phyloP scores from a whole-genome alignment of 192 early-diverging fungal species.

The Chytriomyces hyalinus region DNA sequence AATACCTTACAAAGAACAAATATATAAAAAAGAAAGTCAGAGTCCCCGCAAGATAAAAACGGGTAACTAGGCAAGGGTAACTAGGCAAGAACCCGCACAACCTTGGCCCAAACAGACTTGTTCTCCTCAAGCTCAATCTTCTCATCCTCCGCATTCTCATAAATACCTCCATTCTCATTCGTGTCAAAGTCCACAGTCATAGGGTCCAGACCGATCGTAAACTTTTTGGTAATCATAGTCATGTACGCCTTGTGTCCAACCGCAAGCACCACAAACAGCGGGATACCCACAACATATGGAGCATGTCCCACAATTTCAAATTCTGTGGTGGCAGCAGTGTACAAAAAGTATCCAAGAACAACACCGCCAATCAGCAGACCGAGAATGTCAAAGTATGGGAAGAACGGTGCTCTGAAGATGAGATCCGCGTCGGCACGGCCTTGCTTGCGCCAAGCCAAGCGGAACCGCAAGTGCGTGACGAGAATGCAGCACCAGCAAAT shows the following conservation, averaged over 20 bases:
- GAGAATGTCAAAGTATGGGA: conserved; percentile 34
- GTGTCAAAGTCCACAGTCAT: conserved; percentile 11
- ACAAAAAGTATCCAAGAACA: conserved; percentile 30
- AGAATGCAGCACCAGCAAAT: conserved; percentile 48
- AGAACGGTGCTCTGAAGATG: conserved; percentile 25
- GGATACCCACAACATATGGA: conserved; percentile 12
- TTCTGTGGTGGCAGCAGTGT: conserved; percentile 1
- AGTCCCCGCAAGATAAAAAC: no score
- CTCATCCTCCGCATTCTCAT: conserved; percentile 10
- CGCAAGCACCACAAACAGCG: conserved; percentile 10
- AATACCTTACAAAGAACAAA: no score
- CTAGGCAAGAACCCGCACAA: conserved; percentile 13
- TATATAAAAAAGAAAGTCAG: no score
- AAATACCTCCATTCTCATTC: conserved; percentile 13
- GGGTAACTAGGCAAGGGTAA: neutral
- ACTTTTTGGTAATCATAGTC: neutral
- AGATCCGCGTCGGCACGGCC: conserved; percentile 24
- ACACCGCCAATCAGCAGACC: conserved; percentile 20
- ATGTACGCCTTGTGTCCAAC: neutral
- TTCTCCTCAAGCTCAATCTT: neutral
- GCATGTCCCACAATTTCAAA: conserved; percentile 22
- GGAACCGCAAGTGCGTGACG: conserved; percentile 53
- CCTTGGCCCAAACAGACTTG: conserved; percentile 5
- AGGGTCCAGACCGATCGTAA: conserved; percentile 14
- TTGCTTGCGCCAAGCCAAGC: conserved; percentile 37